phyloP scores from a whole-genome alignment of 139 green algal genomes.

The Chlamydomonas sp. region DNA sequence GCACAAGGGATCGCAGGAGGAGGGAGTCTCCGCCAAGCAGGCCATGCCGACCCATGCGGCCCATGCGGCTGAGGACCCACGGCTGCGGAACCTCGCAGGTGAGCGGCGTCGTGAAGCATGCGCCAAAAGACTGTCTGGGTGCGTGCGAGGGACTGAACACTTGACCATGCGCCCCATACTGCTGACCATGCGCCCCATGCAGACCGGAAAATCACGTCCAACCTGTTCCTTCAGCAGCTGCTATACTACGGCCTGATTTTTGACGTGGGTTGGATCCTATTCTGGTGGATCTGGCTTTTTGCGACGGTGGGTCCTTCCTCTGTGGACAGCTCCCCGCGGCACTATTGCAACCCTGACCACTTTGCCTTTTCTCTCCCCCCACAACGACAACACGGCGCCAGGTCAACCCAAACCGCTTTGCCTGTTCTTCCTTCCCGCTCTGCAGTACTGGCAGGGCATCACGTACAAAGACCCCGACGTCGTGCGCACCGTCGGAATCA shows the following conservation, averaged over 20 bases:
- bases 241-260: constrained; percentile 43
- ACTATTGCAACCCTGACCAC: neutral
- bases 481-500: constrained; percentile 35
- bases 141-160: too few species aligned
- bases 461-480: constrained; percentile 35
- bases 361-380: neutral
- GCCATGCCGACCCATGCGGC: constrained; percentile 1
- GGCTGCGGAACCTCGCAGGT: constrained; percentile 32
- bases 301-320: too few species aligned
- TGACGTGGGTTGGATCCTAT: constrained; percentile 27
- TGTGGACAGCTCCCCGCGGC: too few species aligned
- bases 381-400: neutral
- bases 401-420: neutral
- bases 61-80: constrained; percentile 12
- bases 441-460: constrained; percentile 37
- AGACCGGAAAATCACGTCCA: constrained; percentile 37
- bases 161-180: neutral
- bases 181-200: neutral
- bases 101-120: constrained; percentile 2
- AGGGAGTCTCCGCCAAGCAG: too few species aligned
- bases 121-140: neutral
- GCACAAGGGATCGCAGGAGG: too few species aligned
- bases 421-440: neutral
- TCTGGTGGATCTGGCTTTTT: neutral
- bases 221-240: constrained; percentile 45